phyloP scores from a whole-genome alignment of 768 basidiomycete genomes.

The Suillus americanus region DNA sequence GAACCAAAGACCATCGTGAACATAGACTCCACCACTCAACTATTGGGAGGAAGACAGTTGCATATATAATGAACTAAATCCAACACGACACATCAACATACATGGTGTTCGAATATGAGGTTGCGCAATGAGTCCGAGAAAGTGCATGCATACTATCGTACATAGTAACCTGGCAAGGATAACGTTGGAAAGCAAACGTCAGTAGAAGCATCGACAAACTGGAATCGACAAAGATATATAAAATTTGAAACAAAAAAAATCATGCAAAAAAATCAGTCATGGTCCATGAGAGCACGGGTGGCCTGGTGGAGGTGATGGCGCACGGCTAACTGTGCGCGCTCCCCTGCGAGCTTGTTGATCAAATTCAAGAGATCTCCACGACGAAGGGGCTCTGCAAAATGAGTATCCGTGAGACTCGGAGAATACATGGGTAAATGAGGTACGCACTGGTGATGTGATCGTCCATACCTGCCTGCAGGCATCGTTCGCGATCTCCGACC shows the following conservation, averaged over 20 bases:
- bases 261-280: slow-evolving; percentile 7
- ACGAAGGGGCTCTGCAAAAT: slow-evolving; percentile 64
- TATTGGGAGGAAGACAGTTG: neutral
- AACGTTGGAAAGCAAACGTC: neutral
- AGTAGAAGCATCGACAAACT: neutral
- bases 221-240: neutral
- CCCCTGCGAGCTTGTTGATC: slow-evolving; percentile 76
- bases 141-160: neutral
- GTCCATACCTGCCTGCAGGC: slow-evolving; percentile 78
- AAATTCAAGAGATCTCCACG: slow-evolving; percentile 78
- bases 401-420: slow-evolving; percentile 7
- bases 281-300: slow-evolving; percentile 29
- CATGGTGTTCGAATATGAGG: neutral
- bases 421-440: neutral
- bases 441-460: slow-evolving; percentile 79
- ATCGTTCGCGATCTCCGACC: slow-evolving; percentile 84
- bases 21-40: neutral
- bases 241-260: neutral
- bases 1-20: neutral
- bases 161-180: neutral
- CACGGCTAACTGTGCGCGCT: slow-evolving; percentile 42
- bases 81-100: neutral
- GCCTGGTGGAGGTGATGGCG: slow-evolving; percentile 29
- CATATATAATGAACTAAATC: neutral
- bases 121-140: neutral